A percentile compares a stretch with the other conserved stretches of the same genome.
phyloP scores from a whole-genome alignment of 352 stramenopile genomes.

The Phytopythium vexans region DNA sequence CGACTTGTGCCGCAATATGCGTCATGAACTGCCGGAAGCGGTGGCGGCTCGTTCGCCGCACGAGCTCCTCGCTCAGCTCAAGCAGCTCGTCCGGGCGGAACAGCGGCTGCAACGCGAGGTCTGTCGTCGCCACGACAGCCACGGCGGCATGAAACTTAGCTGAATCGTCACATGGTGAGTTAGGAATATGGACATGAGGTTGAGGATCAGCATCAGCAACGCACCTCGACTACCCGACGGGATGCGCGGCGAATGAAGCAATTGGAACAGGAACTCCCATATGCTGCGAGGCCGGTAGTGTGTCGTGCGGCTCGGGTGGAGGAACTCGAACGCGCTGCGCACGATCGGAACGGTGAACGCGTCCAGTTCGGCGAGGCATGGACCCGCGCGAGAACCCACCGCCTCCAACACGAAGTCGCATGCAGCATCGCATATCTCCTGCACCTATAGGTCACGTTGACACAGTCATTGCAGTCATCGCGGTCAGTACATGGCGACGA shows the following conservation, averaged over 20 bases:
- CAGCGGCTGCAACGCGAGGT: conserved; percentile 22
- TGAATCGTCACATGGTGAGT: conserved; percentile 9
- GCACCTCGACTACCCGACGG: conserved; percentile 32
- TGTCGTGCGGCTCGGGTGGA: conserved; percentile 33
- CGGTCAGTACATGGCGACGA: background rate
- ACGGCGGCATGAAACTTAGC: conserved; percentile 45
- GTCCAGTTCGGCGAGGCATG: conserved; percentile 26
- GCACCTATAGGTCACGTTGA: conserved; percentile 15
- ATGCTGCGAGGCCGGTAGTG: conserved; percentile 52
- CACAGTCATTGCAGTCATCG: background rate
- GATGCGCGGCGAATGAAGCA: conserved; percentile 64
- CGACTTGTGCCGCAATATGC: conserved; percentile 6
- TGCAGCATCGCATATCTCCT: conserved; percentile 61
- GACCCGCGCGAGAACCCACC: conserved; percentile 25
- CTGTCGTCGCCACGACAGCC: conserved; percentile 16
- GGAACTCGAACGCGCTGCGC: conserved; percentile 41
- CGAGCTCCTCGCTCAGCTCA: conserved; percentile 31
- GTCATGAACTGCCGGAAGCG: conserved; percentile 58
- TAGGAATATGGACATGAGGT: background rate
- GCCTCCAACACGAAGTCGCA: conserved; percentile 61
- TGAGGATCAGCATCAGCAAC: background rate
- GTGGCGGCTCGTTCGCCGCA: conserved; percentile 37
- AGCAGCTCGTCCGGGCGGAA: conserved; percentile 29
- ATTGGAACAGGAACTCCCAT: conserved; percentile 72
- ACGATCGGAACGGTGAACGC: conserved; percentile 38